A percentile compares a stretch with the other conserved stretches of the same genome.
These are phyloP conservation scores for Trichaptum fuscoviolaceum DNA, from an alignment of 768 basidiomycete genomes.

Conservation along the genomic window DNA sequence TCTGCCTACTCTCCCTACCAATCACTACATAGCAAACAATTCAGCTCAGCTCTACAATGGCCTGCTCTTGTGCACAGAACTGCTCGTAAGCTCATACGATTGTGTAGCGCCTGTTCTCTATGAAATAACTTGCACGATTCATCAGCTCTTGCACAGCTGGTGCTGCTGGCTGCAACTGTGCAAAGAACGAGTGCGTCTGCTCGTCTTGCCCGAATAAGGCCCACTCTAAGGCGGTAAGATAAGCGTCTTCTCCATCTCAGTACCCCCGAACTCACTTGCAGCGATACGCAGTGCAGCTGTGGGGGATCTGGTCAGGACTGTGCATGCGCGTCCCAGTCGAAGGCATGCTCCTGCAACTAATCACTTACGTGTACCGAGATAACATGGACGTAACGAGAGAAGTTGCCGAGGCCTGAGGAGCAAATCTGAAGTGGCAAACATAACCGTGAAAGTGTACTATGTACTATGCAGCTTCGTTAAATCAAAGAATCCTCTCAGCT, in stretches of 20 bases:
- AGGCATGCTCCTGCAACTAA: not conserved
- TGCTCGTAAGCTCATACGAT: not conserved
- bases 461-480: too few species aligned
- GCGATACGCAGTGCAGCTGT: not conserved
- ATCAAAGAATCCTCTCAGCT: too few species aligned
- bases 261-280: not conserved
- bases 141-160: conserved; percentile 26
- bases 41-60: not conserved
- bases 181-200: conserved; percentile 27
- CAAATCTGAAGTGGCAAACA: not conserved
- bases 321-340: not conserved
- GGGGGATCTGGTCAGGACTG: not conserved
- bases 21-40: not conserved
- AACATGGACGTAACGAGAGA: too few species aligned
- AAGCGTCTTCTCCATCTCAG: not conserved
- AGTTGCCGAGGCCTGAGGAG: not conserved
- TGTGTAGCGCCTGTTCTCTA: not conserved
- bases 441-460: not conserved
- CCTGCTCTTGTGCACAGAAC: not conserved
- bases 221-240: conserved; percentile 19
- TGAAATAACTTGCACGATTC: not conserved
- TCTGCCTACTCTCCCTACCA: not conserved
- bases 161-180: conserved; percentile 27
- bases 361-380: too few species aligned
- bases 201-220: conserved; percentile 24